Base-by-base conservation (phyloP, 768 basidiomycete genomes). In the Chlorophyllum brunneum region DNA sequence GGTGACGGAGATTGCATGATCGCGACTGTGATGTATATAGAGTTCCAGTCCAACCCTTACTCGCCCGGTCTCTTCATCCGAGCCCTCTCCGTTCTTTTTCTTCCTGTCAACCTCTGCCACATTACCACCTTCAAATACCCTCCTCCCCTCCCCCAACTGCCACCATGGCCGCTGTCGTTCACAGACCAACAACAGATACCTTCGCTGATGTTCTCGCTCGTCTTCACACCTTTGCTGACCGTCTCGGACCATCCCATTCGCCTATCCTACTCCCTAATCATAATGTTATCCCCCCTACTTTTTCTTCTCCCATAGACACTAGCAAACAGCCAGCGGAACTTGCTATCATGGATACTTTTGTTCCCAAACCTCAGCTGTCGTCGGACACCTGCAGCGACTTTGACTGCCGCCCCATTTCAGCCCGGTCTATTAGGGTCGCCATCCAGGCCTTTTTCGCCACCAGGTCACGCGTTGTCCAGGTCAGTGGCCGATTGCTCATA, bases 401-500 rank as follows among this genome's bases (percentile, higher is more conserved):
- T 24, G 59, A 57, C 48, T 59, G 61, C 8, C 49, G 54, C 46
- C 23, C 63, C 59, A 29, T 15, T 13, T 37, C 44, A 31, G 42
- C 51, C 15, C 34, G 37, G 42, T 36, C 33, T 27, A 45, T 27
- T 52, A 55, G 62, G n/a, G 54, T 48, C 48, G 59, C 60, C 27
- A 55, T 67, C 22, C 66, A 73, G 15, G 69, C 74, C 5, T 83
- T 83, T 58, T 58, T 78, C 22, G 61, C 69, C 29, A 76, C 79
- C 39, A 72, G 73, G 36, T 82, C 81, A 27, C 76, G 81, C 52
- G 78, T 75, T n/a, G 70, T 82, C 23, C 73, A 71, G 48, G 82
- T 81, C 55, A 59, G 79, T 71, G 58, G 59, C 54, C 54, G 55
- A n/a, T n/a, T n/a, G n/a, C n/a, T n/a, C n/a, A n/a, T n/a, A n/a